A percentile compares a stretch with the other conserved stretches of the same genome.
These are phyloP conservation scores for Guillardia theta DNA, from an alignment of 78 protist genomes.

Conservation along the genomic window DNA sequence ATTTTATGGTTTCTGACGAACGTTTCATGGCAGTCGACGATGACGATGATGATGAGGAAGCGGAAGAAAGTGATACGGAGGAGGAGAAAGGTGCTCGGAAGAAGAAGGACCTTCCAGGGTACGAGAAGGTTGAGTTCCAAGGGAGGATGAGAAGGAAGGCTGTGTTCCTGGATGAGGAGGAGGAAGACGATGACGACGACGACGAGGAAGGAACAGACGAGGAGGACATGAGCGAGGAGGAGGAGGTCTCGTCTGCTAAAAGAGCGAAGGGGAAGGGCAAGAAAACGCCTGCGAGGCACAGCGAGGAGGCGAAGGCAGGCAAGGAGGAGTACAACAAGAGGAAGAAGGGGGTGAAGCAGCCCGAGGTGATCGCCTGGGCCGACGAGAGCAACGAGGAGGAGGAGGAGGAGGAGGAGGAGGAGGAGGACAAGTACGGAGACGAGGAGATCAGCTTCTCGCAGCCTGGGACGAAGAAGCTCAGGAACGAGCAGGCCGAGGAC, in stretches of 20 bases:
- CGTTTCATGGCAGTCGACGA: neutral
- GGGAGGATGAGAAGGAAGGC: conserved; percentile 32
- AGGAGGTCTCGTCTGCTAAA: neutral
- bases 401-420: neutral
- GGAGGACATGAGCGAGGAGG: conserved; percentile 12
- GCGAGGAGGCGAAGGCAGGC: neutral
- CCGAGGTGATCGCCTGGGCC: neutral
- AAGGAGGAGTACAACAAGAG: conserved; percentile 30
- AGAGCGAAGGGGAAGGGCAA: neutral
- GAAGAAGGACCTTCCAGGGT: neutral
- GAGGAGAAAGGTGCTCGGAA: neutral
- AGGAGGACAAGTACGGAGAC: neutral
- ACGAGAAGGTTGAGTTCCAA: neutral
- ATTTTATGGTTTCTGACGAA: neutral
- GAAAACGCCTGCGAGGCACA: neutral
- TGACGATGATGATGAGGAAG: neutral
- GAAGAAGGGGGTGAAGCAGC: neutral
- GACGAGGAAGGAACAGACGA: conserved; percentile 40
- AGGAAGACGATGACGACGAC: conserved; percentile 41
- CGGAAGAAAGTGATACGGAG: neutral
- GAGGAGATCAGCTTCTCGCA: neutral
- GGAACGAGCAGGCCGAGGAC: neutral
- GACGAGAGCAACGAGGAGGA: conserved; percentile 20
- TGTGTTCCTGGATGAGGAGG: conserved; percentile 49
- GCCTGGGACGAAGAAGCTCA: neutral